A percentile compares a stretch with the other conserved stretches of the same genome.
phyloP scores from a whole-genome alignment of 2,329 filamentous ascomycete species.

The Orbilia brochopaga region DNA sequence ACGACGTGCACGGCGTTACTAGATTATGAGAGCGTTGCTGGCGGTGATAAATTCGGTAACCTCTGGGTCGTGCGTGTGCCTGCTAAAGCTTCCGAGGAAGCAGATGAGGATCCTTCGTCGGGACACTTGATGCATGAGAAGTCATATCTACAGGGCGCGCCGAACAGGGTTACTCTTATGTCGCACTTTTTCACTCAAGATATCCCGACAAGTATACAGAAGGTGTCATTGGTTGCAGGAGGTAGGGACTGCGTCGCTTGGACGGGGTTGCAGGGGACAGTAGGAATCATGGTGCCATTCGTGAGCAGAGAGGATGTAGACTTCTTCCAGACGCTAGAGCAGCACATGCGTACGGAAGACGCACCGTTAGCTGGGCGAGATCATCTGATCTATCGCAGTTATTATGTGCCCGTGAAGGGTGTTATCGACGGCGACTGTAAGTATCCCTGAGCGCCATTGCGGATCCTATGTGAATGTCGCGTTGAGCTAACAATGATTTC shows the following conservation, averaged over 20 bases:
- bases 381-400: slow-evolving; percentile 92
- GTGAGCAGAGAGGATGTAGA: slow-evolving; percentile 90
- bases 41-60: slow-evolving; percentile 97
- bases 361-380: slow-evolving; percentile 88
- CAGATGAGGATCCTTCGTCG: slow-evolving; percentile 89
- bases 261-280: slow-evolving; percentile 91
- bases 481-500: slow-evolving; percentile 3
- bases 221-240: slow-evolving; percentile 86
- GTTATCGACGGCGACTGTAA: slow-evolving; percentile 85
- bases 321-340: slow-evolving; percentile 94
- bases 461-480: neutral
- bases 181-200: slow-evolving; percentile 91
- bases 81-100: slow-evolving; percentile 81
- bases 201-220: slow-evolving; percentile 86
- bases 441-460: slow-evolving; percentile 17
- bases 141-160: slow-evolving; percentile 85
- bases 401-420: slow-evolving; percentile 95
- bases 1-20: slow-evolving; percentile 91
- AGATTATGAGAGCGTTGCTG: slow-evolving; percentile 93
- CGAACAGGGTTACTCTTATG: slow-evolving; percentile 82
- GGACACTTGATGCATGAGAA: slow-evolving; percentile 90
- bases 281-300: slow-evolving; percentile 93
- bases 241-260: slow-evolving; percentile 90
- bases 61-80: slow-evolving; percentile 90
- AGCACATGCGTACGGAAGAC: slow-evolving; percentile 83